phyloP scores from a whole-genome alignment of 805 yeast species.

The Myxozyma mucilagina region DNA sequence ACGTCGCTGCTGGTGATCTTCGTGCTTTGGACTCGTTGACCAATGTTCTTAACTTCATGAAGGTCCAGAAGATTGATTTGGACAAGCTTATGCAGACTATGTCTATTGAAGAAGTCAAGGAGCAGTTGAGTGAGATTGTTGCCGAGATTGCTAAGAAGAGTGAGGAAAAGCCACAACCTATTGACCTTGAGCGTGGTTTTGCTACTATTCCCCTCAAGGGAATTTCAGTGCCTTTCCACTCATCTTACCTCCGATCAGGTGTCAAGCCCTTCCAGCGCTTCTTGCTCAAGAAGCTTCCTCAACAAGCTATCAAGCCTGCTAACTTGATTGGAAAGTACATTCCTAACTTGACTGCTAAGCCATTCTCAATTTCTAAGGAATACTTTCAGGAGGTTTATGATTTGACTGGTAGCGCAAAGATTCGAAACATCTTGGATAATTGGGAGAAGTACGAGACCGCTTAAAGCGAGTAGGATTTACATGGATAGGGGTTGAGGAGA shows the following conservation, averaged over 20 bases:
- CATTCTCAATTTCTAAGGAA: constrained; percentile 93
- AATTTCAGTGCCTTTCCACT: constrained; percentile 99
- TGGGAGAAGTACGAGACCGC: constrained; percentile 78
- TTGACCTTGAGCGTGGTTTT: constrained; percentile 93
- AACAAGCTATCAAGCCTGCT: constrained; percentile 92
- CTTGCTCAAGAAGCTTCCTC: constrained; percentile 91
- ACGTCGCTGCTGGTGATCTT: constrained; percentile 98
- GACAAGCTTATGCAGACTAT: constrained; percentile 79
- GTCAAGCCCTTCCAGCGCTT: constrained; percentile 98
- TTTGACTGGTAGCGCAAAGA: constrained; percentile 87
- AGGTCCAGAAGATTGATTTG: constrained; percentile 91
- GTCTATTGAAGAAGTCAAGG: constrained; percentile 84
- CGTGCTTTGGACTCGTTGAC: constrained; percentile 91
- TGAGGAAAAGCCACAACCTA: constrained; percentile 89
- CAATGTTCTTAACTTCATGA: constrained; percentile 89
- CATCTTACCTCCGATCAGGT: constrained; percentile 96
- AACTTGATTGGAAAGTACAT: constrained; percentile 92
- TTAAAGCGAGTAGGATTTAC: too few relatives aligned
- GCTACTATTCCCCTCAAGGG: constrained; percentile 98
- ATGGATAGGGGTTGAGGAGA: too few relatives aligned
- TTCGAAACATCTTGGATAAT: constrained; percentile 85
- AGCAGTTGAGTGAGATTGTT: constrained; percentile 84
- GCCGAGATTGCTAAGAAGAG: constrained; percentile 82
- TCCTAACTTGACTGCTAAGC: constrained; percentile 98
- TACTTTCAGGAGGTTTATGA: constrained; percentile 95